Conservation (phyloP, 1,139 yeast genomes). For the Casaregolazyma lundiana region DNA sequence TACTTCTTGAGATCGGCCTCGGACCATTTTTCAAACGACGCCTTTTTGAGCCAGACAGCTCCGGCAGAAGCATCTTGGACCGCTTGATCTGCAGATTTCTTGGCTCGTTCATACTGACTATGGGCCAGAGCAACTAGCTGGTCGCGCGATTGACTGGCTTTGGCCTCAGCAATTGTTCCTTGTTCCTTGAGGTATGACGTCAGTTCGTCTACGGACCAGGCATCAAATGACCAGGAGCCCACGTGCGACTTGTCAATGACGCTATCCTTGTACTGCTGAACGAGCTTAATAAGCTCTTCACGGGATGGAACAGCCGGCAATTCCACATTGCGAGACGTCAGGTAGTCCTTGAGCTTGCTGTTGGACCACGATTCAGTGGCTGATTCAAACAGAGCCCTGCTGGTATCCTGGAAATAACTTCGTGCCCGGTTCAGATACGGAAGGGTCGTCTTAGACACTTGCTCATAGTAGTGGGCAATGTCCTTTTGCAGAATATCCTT, state of each 20-base stretch:
- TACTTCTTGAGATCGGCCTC: conserved; percentile 51
- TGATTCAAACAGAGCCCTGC: conserved; percentile 22
- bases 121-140: conserved; percentile 37
- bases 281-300: conserved; percentile 45
- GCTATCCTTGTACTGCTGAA: conserved; percentile 41
- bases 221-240: conserved; percentile 41
- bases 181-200: conserved; percentile 39
- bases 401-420: conserved; percentile 19
- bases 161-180: conserved; percentile 32
- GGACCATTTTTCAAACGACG: conserved; percentile 48
- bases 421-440: conserved; percentile 24
- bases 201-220: conserved; percentile 43
- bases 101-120: conserved; percentile 29
- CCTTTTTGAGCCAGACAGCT: conserved; percentile 29
- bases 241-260: conserved; percentile 36
- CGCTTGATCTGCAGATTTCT: not conserved
- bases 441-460: conserved; percentile 23
- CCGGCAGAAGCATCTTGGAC: conserved; percentile 3
- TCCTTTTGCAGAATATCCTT: conserved; percentile 24
- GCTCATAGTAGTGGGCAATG: conserved; percentile 17
- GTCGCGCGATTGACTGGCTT: conserved; percentile 36
- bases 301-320: conserved; percentile 37
- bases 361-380: conserved; percentile 33
- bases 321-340: conserved; percentile 47
- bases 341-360: conserved; percentile 44